phyloP scores from a whole-genome alignment of 495 filamentous ascomycete genomes.

The Pseudoneurospora amorphoporcata region DNA sequence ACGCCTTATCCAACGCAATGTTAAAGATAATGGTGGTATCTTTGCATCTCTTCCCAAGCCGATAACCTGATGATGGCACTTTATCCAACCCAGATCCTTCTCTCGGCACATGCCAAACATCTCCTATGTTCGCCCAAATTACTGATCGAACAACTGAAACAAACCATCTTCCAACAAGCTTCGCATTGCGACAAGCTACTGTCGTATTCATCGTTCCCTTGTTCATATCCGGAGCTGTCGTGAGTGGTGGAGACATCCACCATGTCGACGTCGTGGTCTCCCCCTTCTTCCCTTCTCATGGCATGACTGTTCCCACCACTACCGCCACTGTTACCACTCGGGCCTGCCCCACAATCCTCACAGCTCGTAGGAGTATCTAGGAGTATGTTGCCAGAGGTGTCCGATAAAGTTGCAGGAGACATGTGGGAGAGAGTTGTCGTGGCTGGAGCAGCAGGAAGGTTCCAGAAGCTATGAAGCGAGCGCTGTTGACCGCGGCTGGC shows the following conservation, averaged over 20 bases:
- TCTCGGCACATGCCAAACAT: slow-evolving; percentile 34
- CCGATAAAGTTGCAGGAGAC: not conserved
- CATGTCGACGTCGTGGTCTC: slow-evolving; percentile 17
- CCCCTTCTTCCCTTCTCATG: not conserved
- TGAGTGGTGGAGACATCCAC: slow-evolving; percentile 4
- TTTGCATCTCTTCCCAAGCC: not conserved
- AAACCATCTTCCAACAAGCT: slow-evolving; percentile 35
- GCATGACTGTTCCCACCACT: not conserved
- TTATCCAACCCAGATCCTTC: slow-evolving; percentile 14
- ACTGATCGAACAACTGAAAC: slow-evolving; percentile 39
- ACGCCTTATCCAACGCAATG: not conserved
- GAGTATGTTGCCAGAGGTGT: not conserved
- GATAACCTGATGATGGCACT: slow-evolving; percentile 12
- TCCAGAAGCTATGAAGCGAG: slow-evolving; percentile 40
- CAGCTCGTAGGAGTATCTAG: slow-evolving; percentile 21
- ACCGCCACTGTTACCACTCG: slow-evolving; percentile 7
- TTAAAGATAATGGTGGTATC: not conserved
- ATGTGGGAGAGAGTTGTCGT: slow-evolving; percentile 6
- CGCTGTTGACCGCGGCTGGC: slow-evolving; percentile 19
- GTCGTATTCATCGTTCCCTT: slow-evolving; percentile 8
- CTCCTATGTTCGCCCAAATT: slow-evolving; percentile 33
- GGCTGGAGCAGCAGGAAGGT: slow-evolving; percentile 19
- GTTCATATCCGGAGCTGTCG: slow-evolving; percentile 13
- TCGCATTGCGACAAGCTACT: slow-evolving; percentile 12
- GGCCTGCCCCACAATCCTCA: slow-evolving; percentile 31